These are phyloP conservation scores for Tuber aestivum DNA, from an alignment of 495 filamentous ascomycete species.

Conservation along the genomic window DNA sequence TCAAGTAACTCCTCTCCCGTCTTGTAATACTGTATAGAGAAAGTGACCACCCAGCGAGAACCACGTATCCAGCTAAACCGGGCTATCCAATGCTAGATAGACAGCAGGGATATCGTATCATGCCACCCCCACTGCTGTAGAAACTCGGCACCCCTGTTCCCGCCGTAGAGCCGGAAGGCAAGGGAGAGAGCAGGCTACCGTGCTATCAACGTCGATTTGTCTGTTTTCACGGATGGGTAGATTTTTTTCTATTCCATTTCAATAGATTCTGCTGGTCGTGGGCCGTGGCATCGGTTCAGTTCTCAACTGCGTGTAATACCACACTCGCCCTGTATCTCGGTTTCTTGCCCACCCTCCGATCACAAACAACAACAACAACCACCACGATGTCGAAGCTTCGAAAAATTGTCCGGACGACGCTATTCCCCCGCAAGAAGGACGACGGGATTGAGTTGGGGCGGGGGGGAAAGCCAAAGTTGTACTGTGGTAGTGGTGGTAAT, in stretches of 20 bases:
- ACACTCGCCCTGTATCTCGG: not conserved
- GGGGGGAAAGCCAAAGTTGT: not conserved
- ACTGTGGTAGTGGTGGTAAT: not conserved
- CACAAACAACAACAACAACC: not conserved
- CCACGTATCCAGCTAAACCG: not conserved
- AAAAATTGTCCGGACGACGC: not conserved
- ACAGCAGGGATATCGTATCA: not conserved
- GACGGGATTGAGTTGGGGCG: not conserved
- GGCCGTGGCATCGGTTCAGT: not conserved
- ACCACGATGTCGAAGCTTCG: not conserved
- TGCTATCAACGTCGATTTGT: not conserved
- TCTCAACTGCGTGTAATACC: not conserved
- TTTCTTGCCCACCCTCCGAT: not conserved
- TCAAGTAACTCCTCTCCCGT: not conserved
- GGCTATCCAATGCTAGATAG: not conserved
- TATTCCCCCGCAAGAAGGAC: not conserved
- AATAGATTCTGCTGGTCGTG: too few species aligned
- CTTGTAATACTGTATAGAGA: not conserved
- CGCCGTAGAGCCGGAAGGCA: not conserved
- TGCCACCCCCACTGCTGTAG: not conserved
- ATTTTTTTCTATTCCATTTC: not conserved
- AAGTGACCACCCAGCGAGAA: not conserved
- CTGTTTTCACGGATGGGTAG: not conserved
- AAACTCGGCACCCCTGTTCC: not conserved
- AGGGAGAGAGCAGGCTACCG: not conserved